phyloP scores from a whole-genome alignment of 306 rosid species.

The Coriaria nepalensis region DNA sequence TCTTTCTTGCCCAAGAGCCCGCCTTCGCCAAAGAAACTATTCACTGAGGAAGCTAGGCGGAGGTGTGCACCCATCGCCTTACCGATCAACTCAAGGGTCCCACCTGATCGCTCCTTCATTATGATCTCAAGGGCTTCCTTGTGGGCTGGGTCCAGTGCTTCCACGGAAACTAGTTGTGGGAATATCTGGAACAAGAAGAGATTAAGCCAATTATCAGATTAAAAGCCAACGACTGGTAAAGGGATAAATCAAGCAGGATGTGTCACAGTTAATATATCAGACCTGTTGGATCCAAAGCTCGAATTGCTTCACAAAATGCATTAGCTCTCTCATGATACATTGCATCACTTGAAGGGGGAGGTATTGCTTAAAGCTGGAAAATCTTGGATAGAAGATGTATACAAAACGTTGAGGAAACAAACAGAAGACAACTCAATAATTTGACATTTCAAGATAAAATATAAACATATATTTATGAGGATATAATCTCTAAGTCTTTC shows the following conservation, averaged over 20 bases:
- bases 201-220: constrained; percentile 13
- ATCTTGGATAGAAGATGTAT: constrained; percentile 95
- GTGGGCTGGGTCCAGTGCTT: constrained; percentile 93
- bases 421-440: constrained; percentile 8
- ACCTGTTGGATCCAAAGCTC: constrained; percentile 97
- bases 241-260: neutral
- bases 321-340: constrained; percentile 59
- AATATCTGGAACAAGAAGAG: constrained; percentile 38
- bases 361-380: constrained; percentile 56
- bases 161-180: constrained; percentile 57
- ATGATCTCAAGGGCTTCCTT: constrained; percentile 96
- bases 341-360: constrained; percentile 40
- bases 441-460: constrained; percentile 1
- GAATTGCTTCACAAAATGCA: constrained; percentile 93
- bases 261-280: constrained; percentile 3
- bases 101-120: constrained; percentile 91
- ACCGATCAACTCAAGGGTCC: constrained; percentile 70
- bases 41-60: constrained; percentile 73
- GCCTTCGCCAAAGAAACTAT: constrained; percentile 73
- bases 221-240: neutral
- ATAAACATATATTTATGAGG: constrained; percentile 22
- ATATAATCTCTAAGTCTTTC: constrained; percentile 93
- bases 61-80: constrained; percentile 95
- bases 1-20: constrained; percentile 86
- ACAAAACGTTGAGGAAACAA: constrained; percentile 47